Base-by-base conservation (phyloP, 2,329 filamentous ascomycete genomes). In the Aureobasidium sp. region DNA sequence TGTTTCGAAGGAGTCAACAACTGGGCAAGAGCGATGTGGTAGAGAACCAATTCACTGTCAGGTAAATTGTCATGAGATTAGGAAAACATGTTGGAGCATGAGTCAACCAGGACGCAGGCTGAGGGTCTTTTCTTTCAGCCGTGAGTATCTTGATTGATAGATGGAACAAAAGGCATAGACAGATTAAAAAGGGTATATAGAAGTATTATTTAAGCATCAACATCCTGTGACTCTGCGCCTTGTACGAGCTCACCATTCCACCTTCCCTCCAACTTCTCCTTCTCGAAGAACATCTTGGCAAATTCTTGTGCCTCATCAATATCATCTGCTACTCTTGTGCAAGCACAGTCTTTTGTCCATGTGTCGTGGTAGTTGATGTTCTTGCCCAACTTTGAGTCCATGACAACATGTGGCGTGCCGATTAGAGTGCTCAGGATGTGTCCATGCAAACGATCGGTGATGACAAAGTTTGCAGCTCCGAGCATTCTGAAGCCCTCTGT, bases 321-420 rank as follows among this genome's bases (percentile, higher is more conserved):
- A 9, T 60, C 29, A 12, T 60, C 58, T 12, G 58, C 48, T 2
- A 60, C 48, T 52, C 58, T 40, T 3, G 48, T 52, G 44, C 58
- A 60, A 50, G 24, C 58, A 35, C 58, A 60, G 6, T 60, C 58
- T 15, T 60, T 60, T 1, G 58, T 60, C 58, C 58, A 60, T 27
- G 58, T 60, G 27, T 60, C 48, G n/a, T 60, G 58, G 22, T 50
- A 60, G 27, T 60, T 60, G 45, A 60, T 50, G 31, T 60, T 60
- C 47, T 60, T 60, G 47, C 58, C 58, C 47, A 60, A 52, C 27
- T 60, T 60, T 15, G 45, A 50, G 47, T 60, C 58, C 58, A 60
- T 60, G 3, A 60, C 45, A 24, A 60, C 58, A 44, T 60, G 58
- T 5, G 58, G 58, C 14, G 35, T 40, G n/a, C 58, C 58, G 35